A percentile compares a stretch with the other conserved stretches of the same genome.
Evolutionary conservation across 176 grass and related monocot species (phyloP).

Genomic region (Eremochloa ophiuroides): DNA sequence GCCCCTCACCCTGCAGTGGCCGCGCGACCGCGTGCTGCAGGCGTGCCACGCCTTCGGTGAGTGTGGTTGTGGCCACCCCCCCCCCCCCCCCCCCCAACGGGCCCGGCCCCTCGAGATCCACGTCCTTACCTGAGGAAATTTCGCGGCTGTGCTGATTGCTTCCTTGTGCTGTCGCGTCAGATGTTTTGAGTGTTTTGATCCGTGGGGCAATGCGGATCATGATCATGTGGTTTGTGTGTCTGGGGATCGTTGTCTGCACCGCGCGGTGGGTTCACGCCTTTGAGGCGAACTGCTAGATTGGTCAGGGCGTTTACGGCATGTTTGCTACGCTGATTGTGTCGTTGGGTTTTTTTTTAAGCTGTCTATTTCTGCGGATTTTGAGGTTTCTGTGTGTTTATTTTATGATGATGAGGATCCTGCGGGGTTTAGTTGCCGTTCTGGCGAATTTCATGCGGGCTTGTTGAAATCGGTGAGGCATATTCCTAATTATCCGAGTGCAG

Average conservation of each 20-base stretch:
- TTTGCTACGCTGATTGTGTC: neutral
- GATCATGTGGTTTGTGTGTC: conserved; percentile 21
- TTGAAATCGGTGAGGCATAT: neutral
- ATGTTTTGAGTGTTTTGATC: neutral
- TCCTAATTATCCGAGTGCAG: neutral
- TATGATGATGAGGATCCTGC: neutral
- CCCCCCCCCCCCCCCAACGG: too few relatives aligned
- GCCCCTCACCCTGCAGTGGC: conserved; percentile 88
- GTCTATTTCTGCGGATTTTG: neutral
- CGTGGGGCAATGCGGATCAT: conserved; percentile 24
- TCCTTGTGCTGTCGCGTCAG: neutral
- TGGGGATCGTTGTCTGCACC: neutral
- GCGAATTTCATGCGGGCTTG: neutral
- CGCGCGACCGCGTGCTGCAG: conserved; percentile 83
- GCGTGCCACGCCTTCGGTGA: conserved; percentile 86
- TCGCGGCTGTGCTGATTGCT: neutral
- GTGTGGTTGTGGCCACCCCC: too few relatives aligned
- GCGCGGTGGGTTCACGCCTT: conserved; percentile 5
- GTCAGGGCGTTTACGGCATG: neutral
- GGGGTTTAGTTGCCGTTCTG: neutral
- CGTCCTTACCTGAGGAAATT: neutral
- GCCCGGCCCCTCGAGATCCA: conserved; percentile 32
- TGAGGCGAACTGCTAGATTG: neutral
- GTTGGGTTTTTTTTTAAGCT: neutral
- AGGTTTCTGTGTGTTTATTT: conserved; percentile 3